Percentiles rank a stretch among this genome's conserved stretches.
Conservation (phyloP, 495 filamentous ascomycete genomes). For the Cladorrhinum samala region DNA sequence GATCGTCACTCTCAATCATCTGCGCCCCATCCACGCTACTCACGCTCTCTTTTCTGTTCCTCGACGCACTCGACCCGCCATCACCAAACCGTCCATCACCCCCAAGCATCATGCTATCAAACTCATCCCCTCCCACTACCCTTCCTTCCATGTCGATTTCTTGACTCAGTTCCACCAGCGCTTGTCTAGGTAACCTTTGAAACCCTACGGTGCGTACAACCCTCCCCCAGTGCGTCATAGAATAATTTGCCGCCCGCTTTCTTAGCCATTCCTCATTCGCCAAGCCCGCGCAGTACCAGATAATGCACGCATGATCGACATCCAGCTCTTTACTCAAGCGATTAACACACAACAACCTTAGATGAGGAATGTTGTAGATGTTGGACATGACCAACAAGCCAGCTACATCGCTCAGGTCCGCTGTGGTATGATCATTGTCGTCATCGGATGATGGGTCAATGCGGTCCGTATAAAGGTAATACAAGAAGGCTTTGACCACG, state of each 20-base stretch:
- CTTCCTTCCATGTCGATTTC: constrained; percentile 87
- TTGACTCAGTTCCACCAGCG: constrained; percentile 84
- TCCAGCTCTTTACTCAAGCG: constrained; percentile 83
- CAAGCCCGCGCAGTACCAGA: constrained; percentile 88
- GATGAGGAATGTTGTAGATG: constrained; percentile 90
- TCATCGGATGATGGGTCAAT: constrained; percentile 56
- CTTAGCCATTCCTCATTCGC: constrained; percentile 91
- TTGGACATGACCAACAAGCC: constrained; percentile 97
- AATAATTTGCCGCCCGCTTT: constrained; percentile 79
- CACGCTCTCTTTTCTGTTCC: constrained; percentile 50
- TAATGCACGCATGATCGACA: constrained; percentile 86
- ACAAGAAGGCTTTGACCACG: constrained; percentile 89
- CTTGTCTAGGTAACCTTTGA: constrained; percentile 64
- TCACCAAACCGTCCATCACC: constrained; percentile 49
- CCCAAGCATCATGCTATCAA: constrained; percentile 66
- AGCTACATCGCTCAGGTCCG: constrained; percentile 75
- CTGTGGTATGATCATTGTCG: constrained; percentile 48
- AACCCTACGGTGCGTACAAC: constrained; percentile 87
- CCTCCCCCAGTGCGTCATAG: constrained; percentile 88
- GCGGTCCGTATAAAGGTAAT: constrained; percentile 93
- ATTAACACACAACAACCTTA: constrained; percentile 84
- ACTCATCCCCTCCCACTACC: constrained; percentile 74
- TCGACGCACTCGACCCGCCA: constrained; percentile 45
- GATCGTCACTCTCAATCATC: constrained; percentile 57
- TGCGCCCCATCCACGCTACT: constrained; percentile 51